A percentile compares a stretch with the other conserved stretches of the same genome.
These are phyloP conservation scores for Neofusicoccum kwambonambiense DNA, from an alignment of 2,329 filamentous ascomycete species.

Conservation along the genomic window DNA sequence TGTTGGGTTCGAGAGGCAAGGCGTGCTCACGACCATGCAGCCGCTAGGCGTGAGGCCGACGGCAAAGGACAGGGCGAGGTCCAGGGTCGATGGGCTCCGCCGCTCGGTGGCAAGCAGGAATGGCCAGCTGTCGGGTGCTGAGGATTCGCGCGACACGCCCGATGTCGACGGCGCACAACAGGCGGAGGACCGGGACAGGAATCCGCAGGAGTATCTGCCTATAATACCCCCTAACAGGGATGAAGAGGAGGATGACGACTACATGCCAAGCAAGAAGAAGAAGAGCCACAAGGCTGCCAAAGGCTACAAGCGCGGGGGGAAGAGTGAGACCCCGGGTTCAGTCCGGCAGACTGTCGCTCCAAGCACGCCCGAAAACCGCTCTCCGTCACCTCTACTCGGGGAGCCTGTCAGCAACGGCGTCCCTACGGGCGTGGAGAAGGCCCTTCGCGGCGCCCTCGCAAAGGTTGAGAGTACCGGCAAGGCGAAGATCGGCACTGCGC, in stretches of 20 bases:
- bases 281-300: slow-evolving; percentile 19
- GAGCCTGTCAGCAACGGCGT: background rate
- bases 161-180: slow-evolving; percentile 41
- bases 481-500: slow-evolving; percentile 15
- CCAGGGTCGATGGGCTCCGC: slow-evolving; percentile 46
- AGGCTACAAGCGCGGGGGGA: background rate
- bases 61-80: slow-evolving; percentile 57
- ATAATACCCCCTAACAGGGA: slow-evolving; percentile 35
- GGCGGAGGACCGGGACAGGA: slow-evolving; percentile 16
- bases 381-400: background rate
- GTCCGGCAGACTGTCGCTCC: background rate
- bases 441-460: slow-evolving; percentile 8
- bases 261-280: slow-evolving; percentile 39
- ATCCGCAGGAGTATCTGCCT: slow-evolving; percentile 33
- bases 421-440: slow-evolving; percentile 5
- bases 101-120: slow-evolving; percentile 44
- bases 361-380: slow-evolving; percentile 11
- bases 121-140: slow-evolving; percentile 35
- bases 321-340: slow-evolving; percentile 14
- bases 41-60: slow-evolving; percentile 72
- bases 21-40: slow-evolving; percentile 80
- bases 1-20: slow-evolving; percentile 67
- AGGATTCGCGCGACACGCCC: slow-evolving; percentile 46
- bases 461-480: slow-evolving; percentile 7
- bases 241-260: slow-evolving; percentile 50